Evolutionary conservation across 768 basidiomycete genomes (phyloP).

Genomic region (Boletus huronensis): DNA sequence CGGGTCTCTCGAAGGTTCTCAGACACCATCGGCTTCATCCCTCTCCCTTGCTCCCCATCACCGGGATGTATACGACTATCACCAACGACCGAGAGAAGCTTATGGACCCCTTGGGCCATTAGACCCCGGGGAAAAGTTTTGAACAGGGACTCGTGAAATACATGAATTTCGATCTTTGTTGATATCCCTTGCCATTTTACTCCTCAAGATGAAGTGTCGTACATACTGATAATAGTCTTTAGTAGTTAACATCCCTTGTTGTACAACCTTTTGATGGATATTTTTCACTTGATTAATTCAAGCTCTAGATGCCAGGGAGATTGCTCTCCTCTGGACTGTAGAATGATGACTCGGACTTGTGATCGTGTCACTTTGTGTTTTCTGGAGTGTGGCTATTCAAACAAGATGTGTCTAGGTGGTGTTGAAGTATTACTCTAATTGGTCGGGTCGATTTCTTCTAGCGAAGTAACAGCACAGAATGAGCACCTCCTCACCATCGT

Average conservation of each 20-base stretch:
- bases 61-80: slow-evolving; percentile 35
- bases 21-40: slow-evolving; percentile 32
- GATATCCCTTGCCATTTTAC: slow-evolving; percentile 7
- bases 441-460: slow-evolving; percentile 16
- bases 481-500: slow-evolving; percentile 20
- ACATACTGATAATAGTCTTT: not conserved
- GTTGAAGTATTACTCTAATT: not conserved
- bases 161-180: slow-evolving; percentile 30
- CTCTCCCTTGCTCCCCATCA: slow-evolving; percentile 28
- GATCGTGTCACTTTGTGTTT: not conserved
- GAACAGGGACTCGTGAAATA: slow-evolving; percentile 23
- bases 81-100: slow-evolving; percentile 32
- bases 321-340: not conserved
- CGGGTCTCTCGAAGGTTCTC: slow-evolving; percentile 32
- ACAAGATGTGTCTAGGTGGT: not conserved
- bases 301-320: not conserved
- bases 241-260: slow-evolving; percentile 5
- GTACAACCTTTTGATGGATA: slow-evolving; percentile 10
- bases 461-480: slow-evolving; percentile 29
- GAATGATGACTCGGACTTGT: not conserved
- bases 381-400: not conserved
- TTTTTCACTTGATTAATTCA: not conserved
- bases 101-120: slow-evolving; percentile 58
- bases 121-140: slow-evolving; percentile 56
- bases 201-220: not conserved